Evolutionary conservation across 192 early-diverging fungal species (phyloP).

Genomic region (Borealophlyctis nickersoniae): DNA sequence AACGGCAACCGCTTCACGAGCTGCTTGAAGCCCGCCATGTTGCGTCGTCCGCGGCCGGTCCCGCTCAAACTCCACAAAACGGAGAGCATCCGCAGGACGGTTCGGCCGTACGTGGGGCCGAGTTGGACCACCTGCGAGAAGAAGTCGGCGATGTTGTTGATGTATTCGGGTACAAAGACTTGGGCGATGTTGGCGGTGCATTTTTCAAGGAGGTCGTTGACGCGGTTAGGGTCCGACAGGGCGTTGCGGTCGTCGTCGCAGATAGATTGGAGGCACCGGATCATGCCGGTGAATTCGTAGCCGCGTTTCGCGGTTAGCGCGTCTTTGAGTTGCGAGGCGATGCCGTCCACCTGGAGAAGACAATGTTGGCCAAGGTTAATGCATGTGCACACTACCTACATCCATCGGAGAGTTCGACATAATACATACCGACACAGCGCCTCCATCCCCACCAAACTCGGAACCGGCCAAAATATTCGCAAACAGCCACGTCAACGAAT

Average conservation of each 20-base stretch:
- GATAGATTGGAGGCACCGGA: constrained; percentile 34
- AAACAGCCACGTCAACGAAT: constrained; percentile 39
- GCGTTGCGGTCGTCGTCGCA: neutral
- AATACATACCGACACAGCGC: neutral
- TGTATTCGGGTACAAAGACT: constrained; percentile 34
- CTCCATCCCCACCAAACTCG: neutral
- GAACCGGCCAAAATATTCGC: neutral
- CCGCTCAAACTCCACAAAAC: constrained; percentile 35
- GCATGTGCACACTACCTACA: too few relatives aligned
- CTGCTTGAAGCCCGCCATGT: constrained; percentile 25
- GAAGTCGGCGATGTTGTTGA: constrained; percentile 37
- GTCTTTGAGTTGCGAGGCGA: constrained; percentile 12
- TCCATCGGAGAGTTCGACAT: too few relatives aligned
- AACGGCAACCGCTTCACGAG: constrained; percentile 37
- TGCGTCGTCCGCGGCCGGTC: constrained; percentile 15
- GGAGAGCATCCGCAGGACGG: constrained; percentile 33
- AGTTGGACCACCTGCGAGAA: constrained; percentile 17
- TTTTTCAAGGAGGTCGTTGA: constrained; percentile 29
- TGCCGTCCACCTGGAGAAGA: neutral
- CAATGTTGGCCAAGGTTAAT: constrained; percentile 7
- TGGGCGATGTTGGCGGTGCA: constrained; percentile 34
- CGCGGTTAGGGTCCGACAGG: neutral
- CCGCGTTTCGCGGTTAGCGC: constrained; percentile 15
- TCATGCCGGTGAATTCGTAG: constrained; percentile 35
- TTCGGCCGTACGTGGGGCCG: constrained; percentile 13